Percentiles rank a stretch among this genome's conserved stretches.
Evolutionary conservation across 1,284 basidiomycete genomes (phyloP).

Genomic region (Cutaneotrichosporon mucoides): DNA sequence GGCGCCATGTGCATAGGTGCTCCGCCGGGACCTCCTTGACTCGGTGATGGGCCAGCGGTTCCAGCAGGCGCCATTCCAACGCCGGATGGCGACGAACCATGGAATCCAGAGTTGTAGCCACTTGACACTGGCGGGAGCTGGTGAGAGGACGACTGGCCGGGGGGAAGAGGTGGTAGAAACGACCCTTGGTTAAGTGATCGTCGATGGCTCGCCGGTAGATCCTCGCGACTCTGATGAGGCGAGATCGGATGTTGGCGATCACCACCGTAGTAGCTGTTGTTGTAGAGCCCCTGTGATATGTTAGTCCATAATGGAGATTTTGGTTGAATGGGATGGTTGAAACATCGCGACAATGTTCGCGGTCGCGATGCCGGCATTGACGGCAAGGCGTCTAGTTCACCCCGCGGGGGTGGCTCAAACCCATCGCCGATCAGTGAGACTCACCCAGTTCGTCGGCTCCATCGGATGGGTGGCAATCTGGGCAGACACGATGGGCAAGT

Average conservation of each 20-base stretch:
- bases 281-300: conserved; percentile 25
- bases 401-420: conserved; percentile 6
- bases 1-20: conserved; percentile 15
- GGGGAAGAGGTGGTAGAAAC: conserved; percentile 21
- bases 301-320: too few relatives aligned
- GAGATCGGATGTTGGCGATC: conserved; percentile 19
- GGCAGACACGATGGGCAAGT: conserved; percentile 17
- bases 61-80: conserved; percentile 1
- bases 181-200: conserved; percentile 18
- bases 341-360: too few relatives aligned
- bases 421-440: conserved; percentile 5
- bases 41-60: neutral
- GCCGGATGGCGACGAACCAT: conserved; percentile 10
- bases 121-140: conserved; percentile 22
- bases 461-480: conserved; percentile 15
- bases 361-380: conserved; percentile 1
- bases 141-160: conserved; percentile 7
- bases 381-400: neutral
- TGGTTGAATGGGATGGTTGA: too few relatives aligned
- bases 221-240: conserved; percentile 14
- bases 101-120: conserved; percentile 13
- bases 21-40: neutral
- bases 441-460: conserved; percentile 33
- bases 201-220: conserved; percentile 14
- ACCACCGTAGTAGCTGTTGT: conserved; percentile 23